phyloP scores from a whole-genome alignment of 805 yeast genomes.

The Hanseniaspora lindneri region DNA sequence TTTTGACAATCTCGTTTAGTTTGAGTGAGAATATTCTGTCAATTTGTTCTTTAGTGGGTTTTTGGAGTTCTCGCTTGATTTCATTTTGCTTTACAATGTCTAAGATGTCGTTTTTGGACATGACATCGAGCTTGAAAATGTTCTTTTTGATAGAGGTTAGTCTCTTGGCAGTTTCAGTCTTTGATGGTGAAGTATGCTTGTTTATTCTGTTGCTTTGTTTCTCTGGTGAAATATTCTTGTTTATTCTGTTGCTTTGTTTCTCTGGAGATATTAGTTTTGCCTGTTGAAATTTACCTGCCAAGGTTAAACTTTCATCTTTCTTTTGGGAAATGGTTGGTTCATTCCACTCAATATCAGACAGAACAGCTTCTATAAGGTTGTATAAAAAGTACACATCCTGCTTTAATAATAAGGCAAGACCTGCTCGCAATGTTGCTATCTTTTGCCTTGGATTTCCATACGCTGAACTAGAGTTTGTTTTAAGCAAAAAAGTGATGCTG shows the following conservation, averaged over 20 bases:
- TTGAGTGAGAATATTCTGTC: not conserved
- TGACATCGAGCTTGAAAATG: conserved; percentile 8
- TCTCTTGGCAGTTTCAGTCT: not conserved
- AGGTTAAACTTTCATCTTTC: too few relatives aligned
- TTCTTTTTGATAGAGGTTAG: conserved; percentile 6
- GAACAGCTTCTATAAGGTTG: not conserved
- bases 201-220: not conserved
- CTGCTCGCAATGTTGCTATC: not conserved
- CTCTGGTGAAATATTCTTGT: not conserved
- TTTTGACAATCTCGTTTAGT: conserved; percentile 1
- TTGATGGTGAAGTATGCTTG: not conserved
- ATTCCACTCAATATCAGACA: not conserved
- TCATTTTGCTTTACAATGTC: conserved; percentile 1
- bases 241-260: not conserved
- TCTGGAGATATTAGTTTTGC: not conserved
- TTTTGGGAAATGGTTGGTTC: too few relatives aligned
- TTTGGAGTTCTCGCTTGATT: not conserved
- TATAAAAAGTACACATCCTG: not conserved
- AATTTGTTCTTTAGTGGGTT: conserved; percentile 2
- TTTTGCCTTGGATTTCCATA: conserved; percentile 10
- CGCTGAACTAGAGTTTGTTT: not conserved
- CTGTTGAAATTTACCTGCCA: too few relatives aligned
- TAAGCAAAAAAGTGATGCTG: not conserved
- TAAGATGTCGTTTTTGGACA: conserved; percentile 1
- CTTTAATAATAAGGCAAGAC: not conserved